Evolutionary conservation across 805 yeast species (phyloP).

Genomic region (Wickerhamiella qilinensis): DNA sequence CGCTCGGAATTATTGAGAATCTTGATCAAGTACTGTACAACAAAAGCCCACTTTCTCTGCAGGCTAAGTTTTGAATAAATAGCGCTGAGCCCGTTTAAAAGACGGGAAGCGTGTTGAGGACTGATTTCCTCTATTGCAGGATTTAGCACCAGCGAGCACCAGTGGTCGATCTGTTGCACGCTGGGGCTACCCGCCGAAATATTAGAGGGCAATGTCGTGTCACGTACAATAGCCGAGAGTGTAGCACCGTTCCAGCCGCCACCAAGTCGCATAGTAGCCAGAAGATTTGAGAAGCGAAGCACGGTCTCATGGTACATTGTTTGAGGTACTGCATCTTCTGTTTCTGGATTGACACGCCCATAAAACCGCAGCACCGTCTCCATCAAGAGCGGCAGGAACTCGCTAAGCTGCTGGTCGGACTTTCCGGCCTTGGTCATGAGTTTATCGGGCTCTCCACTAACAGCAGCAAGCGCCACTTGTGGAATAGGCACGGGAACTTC

Average conservation of each 20-base stretch:
- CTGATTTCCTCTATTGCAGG: constrained; percentile 31
- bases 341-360: constrained; percentile 10
- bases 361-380: constrained; percentile 19
- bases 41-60: constrained; percentile 50
- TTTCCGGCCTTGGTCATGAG: neutral
- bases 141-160: constrained; percentile 32
- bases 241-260: constrained; percentile 31
- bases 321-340: constrained; percentile 70
- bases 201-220: constrained; percentile 18
- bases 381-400: constrained; percentile 15
- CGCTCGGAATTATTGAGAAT: neutral
- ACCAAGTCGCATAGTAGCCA: constrained; percentile 35
- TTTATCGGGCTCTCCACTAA: constrained; percentile 6
- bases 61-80: constrained; percentile 47
- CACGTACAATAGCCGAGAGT: constrained; percentile 31
- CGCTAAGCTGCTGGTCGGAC: constrained; percentile 8
- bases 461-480: constrained; percentile 12
- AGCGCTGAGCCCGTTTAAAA: constrained; percentile 50
- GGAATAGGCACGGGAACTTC: constrained; percentile 31
- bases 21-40: constrained; percentile 45
- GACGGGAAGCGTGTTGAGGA: constrained; percentile 37
- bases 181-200: constrained; percentile 14
- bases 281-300: constrained; percentile 44
- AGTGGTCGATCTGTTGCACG: constrained; percentile 30
- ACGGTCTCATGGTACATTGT: constrained; percentile 59